Conservation (phyloP, 345 rosid species). For the Boechera divaricarpa region DNA sequence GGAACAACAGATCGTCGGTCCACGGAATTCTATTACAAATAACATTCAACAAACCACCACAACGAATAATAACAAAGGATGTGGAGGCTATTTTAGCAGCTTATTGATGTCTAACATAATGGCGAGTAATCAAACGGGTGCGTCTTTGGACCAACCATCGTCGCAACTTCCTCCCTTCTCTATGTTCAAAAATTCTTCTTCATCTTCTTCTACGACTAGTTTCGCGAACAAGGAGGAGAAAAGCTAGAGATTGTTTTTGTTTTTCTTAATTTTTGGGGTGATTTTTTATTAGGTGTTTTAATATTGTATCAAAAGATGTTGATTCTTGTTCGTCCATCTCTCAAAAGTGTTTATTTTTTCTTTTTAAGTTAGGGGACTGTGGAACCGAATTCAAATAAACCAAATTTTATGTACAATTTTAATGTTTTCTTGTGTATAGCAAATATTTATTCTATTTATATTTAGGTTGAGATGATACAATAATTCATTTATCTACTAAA, state of each 20-base stretch:
- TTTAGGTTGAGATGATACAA: not conserved
- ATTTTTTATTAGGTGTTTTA: conserved; percentile 28
- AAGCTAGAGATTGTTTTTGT: conserved; percentile 38
- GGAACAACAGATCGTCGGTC: conserved; percentile 34
- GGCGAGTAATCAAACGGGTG: conserved; percentile 42
- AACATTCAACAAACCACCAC: conserved; percentile 36
- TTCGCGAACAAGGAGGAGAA: conserved; percentile 50
- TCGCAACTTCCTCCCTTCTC: conserved; percentile 52
- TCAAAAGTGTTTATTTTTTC: not conserved
- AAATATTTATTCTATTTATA: not conserved
- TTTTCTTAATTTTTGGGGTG: not conserved
- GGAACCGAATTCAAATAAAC: conserved; percentile 16
- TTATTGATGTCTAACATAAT: conserved; percentile 53
- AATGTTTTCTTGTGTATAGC: conserved; percentile 6
- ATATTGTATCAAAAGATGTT: conserved; percentile 31
- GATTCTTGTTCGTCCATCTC: conserved; percentile 34
- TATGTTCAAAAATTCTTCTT: conserved; percentile 50
- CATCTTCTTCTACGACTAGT: conserved; percentile 44
- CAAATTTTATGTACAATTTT: conserved; percentile 33
- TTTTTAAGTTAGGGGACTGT: not conserved
- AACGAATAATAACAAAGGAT: conserved; percentile 52
- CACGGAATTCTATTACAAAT: conserved; percentile 25
- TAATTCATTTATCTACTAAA: not conserved
- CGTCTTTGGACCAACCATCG: conserved; percentile 37
- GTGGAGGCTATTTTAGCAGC: conserved; percentile 55